Conservation (phyloP, 2,329 filamentous ascomycete species). For the Colletotrichum graminicola region DNA sequence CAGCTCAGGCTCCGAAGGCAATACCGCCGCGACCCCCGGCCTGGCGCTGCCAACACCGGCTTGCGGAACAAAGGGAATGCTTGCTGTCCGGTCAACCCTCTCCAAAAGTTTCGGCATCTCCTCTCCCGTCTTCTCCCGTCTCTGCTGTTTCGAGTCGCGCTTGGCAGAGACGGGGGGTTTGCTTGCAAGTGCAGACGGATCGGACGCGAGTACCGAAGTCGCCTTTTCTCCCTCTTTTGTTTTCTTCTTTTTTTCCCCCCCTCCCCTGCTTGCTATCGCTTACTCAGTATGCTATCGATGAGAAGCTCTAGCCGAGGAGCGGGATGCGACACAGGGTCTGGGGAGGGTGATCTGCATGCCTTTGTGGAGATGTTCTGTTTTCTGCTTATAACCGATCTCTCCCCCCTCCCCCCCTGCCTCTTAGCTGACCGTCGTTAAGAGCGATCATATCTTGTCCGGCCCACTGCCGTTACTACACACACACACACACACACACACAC, state of each 20-base stretch:
- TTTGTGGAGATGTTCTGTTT: slow-evolving; percentile 3
- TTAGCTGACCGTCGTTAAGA: slow-evolving; percentile 25
- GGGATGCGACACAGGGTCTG: slow-evolving; percentile 1
- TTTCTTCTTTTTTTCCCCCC: no score
- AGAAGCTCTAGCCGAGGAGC: not conserved
- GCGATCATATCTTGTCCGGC: slow-evolving; percentile 11
- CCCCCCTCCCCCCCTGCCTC: not conserved
- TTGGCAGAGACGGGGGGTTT: not conserved
- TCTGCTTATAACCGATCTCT: not conserved
- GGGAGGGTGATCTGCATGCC: slow-evolving; percentile 1
- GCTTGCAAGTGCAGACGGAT: slow-evolving; percentile 2
- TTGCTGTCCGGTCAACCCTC: slow-evolving; percentile 7
- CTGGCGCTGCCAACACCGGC: not conserved
- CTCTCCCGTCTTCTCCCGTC: not conserved
- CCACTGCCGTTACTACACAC: not conserved
- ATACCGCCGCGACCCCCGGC: not conserved
- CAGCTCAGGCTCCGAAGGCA: not conserved
- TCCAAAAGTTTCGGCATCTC: slow-evolving; percentile 1
- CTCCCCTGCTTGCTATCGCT: not conserved
- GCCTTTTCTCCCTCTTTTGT: not conserved
- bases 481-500: not conserved
- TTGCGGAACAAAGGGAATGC: slow-evolving; percentile 22
- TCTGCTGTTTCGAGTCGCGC: slow-evolving; percentile 25
- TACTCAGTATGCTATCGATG: not conserved
- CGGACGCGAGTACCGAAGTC: not conserved